These are phyloP conservation scores for Aspergillus thermomutatus DNA, from an alignment of 2,329 filamentous ascomycete genomes.

Conservation along the genomic window DNA sequence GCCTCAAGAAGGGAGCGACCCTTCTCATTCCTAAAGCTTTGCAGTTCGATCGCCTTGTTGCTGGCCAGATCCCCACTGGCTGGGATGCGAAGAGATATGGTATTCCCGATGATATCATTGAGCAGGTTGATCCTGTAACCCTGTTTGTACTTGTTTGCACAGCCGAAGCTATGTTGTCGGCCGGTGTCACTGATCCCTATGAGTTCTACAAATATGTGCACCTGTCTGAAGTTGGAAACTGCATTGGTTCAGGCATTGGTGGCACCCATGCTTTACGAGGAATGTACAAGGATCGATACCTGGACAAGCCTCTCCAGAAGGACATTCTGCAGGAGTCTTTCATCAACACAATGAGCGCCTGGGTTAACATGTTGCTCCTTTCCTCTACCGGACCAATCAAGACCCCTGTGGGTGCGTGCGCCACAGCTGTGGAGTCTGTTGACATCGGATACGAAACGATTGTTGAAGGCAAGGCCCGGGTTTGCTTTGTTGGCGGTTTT, in stretches of 20 bases:
- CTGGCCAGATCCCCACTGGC: constrained; percentile 92
- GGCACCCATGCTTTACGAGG: constrained; percentile 86
- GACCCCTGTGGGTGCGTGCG: constrained; percentile 95
- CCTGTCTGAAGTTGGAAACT: constrained; percentile 96
- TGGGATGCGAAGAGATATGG: constrained; percentile 97
- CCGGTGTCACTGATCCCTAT: constrained; percentile 97
- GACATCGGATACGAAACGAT: constrained; percentile 99
- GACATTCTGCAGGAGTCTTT: constrained; percentile 99
- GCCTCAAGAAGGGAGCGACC: constrained; percentile 90
- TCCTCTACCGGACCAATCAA: constrained; percentile 98
- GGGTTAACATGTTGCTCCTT: constrained; percentile 98
- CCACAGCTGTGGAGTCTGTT: constrained; percentile 93
- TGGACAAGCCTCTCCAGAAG: constrained; percentile 96
- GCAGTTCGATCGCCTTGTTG: constrained; percentile 93
- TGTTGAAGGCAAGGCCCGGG: constrained; percentile 92
- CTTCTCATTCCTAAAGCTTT: constrained; percentile 96
- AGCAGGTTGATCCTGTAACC: constrained; percentile 94
- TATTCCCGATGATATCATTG: constrained; percentile 95
- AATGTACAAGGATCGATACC: constrained; percentile 97
- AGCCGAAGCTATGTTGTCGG: constrained; percentile 82
- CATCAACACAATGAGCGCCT: constrained; percentile 99
- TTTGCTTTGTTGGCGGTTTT: constrained; percentile 97
- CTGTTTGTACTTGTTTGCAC: constrained; percentile 93
- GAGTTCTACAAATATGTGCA: constrained; percentile 99
- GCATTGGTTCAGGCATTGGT: constrained; percentile 96